Conservation (phyloP, 2,329 filamentous ascomycete species). For the Cladosporium austrohemisphaericum region DNA sequence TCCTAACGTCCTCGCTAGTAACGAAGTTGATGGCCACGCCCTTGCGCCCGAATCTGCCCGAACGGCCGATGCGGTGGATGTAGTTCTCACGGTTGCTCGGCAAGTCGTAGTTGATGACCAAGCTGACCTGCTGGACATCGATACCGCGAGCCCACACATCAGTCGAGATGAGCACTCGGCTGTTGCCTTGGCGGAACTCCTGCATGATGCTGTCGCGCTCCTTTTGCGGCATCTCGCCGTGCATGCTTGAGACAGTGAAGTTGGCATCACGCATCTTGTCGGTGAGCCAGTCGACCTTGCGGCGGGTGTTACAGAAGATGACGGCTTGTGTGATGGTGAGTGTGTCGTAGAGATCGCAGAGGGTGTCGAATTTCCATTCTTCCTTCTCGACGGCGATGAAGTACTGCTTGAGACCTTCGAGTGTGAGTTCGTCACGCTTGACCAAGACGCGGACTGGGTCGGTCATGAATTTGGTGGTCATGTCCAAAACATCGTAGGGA, state of each 20-base stretch:
- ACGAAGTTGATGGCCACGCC: conserved; percentile 99
- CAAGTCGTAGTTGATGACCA: conserved; percentile 99
- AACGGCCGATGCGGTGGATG: conserved; percentile 99
- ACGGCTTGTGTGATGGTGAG: conserved; percentile 99
- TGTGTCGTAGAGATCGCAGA: conserved; percentile 98
- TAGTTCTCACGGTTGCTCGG: conserved; percentile 99
- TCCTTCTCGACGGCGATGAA: conserved; percentile 99
- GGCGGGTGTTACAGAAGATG: conserved; percentile 99
- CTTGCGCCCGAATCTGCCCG: conserved; percentile 99
- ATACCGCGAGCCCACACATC: conserved; percentile 98
- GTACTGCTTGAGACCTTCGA: conserved; percentile 99
- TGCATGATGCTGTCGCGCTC: conserved; percentile 99
- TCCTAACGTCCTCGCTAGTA: conserved; percentile 96
- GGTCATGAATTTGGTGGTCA: conserved; percentile 99
- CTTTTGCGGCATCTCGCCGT: conserved; percentile 97
- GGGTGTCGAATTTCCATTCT: conserved; percentile 99
- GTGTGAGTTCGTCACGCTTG: conserved; percentile 99
- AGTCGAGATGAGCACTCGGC: conserved; percentile 96
- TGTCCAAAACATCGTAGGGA: conserved; percentile 97
- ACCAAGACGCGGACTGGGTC: conserved; percentile 98
- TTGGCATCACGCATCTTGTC: conserved; percentile 95
- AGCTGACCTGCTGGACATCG: conserved; percentile 97
- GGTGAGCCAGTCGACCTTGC: conserved; percentile 99
- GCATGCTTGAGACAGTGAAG: conserved; percentile 99
- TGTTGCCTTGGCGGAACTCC: conserved; percentile 98